Base-by-base conservation (phyloP, 176 grass and related monocot species). In the Hordeum vulgare region DNA sequence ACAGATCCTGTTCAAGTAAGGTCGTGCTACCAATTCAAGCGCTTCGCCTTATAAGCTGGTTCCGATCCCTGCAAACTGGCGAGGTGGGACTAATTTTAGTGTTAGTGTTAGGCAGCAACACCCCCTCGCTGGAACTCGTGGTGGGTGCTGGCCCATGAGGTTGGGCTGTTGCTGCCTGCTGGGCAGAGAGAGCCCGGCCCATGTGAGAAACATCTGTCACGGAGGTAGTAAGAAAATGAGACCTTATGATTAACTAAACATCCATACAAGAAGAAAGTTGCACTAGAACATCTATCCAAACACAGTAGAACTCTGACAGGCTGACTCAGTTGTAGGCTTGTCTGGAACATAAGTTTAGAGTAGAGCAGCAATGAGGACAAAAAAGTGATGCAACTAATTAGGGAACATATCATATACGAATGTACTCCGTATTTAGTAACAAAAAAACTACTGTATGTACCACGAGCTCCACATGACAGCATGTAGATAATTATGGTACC, bases 261-360 rank as follows among this genome's bases (percentile, higher is more conserved):
- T n/a, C n/a, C n/a, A n/a, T 77, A 71, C 9, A 78, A 25, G 9
- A 81, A 85, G 11, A 39, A 61, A 85, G 54, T 62, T 81, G 62
- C 5, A 45, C 42, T 62, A 20, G 9, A 81, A 71, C 33, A 86
- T 36, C 53, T 69, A 69, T 61, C 8, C 49, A 44, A 74, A 85
- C 36, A 76, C 69, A 76, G 18, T 17, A 85, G 5, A 80, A 89
- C 23, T n/a, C n/a, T 60, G 60, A 76, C 68, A 75, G 36, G 49
- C 35, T 75, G 26, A 39, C 47, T 33, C 15, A 14, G 28, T 58
- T 84, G 36, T 49, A 42, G 27, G 45, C 68, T 61, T 37, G n/a
- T n/a, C n/a, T 80, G 58, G 20, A 81, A 45, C 23, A 80, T 75
- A 75, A 31, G 75, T 23, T 71, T 83, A 1, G 37, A 51, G 47